Evolutionary conservation across 2,329 filamentous ascomycete genomes (phyloP).

Genomic region (Ophiosphaerella herpotricha): DNA sequence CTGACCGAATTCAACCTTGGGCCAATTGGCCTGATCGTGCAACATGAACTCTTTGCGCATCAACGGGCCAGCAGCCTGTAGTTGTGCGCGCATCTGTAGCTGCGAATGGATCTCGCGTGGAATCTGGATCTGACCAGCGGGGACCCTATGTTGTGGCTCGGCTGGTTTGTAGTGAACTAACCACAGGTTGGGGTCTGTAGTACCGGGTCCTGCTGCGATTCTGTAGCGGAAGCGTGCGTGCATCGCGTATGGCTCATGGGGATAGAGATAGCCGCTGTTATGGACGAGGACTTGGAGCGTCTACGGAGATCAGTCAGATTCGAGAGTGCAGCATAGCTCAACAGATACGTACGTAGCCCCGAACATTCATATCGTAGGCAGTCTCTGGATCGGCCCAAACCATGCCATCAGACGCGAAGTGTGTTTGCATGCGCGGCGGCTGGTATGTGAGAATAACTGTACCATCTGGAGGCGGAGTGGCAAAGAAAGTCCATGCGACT

Average conservation of each 20-base stretch:
- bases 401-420: conserved; percentile 89
- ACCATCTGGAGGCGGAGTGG: conserved; percentile 75
- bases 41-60: conserved; percentile 96
- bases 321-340: background rate
- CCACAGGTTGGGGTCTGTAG: conserved; percentile 82
- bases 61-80: conserved; percentile 72
- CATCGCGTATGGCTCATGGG: conserved; percentile 71
- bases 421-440: conserved; percentile 68
- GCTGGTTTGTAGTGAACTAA: conserved; percentile 86
- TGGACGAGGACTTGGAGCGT: conserved; percentile 88
- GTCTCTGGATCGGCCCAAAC: conserved; percentile 86
- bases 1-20: conserved; percentile 74
- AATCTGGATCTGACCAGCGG: conserved; percentile 68
- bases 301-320: conserved; percentile 53
- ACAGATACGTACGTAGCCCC: conserved; percentile 63
- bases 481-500: conserved; percentile 92
- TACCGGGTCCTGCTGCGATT: conserved; percentile 71
- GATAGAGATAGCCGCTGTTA: conserved; percentile 76
- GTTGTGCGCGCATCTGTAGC: conserved; percentile 64
- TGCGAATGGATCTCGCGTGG: conserved; percentile 62
- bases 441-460: conserved; percentile 89
- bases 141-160: conserved; percentile 74
- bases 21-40: conserved; percentile 87
- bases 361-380: conserved; percentile 73
- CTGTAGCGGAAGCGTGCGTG: conserved; percentile 87